A percentile compares a stretch with the other conserved stretches of the same genome.
phyloP scores from a whole-genome alignment of 2,329 filamentous ascomycete species.

The Emergomyces pasteurianus region DNA sequence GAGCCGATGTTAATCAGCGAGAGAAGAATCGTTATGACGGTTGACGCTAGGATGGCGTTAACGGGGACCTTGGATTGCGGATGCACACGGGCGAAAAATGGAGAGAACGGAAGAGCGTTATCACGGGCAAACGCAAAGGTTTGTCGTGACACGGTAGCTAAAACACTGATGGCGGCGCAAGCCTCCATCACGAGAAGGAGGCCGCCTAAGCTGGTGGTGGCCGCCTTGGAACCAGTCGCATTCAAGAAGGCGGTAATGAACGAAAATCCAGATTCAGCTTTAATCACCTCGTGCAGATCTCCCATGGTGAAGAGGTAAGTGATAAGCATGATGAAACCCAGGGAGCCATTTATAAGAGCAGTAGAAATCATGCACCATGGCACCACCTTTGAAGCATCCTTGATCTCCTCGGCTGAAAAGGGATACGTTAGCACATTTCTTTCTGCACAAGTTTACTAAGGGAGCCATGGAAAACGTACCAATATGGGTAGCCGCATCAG shows the following conservation, averaged over 20 bases:
- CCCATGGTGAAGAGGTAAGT: slow-evolving; percentile 29
- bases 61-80: slow-evolving; percentile 14
- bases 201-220: slow-evolving; percentile 16
- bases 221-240: slow-evolving; percentile 18
- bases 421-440: not conserved
- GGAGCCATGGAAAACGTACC: slow-evolving; percentile 7
- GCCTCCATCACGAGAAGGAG: slow-evolving; percentile 21
- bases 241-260: slow-evolving; percentile 25
- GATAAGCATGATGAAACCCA: slow-evolving; percentile 28
- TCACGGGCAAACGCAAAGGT: slow-evolving; percentile 39
- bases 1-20: slow-evolving; percentile 29
- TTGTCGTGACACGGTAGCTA: slow-evolving; percentile 24
- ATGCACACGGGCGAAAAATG: slow-evolving; percentile 29
- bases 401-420: slow-evolving; percentile 27
- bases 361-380: slow-evolving; percentile 27
- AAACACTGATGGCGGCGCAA: slow-evolving; percentile 22
- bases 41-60: slow-evolving; percentile 18
- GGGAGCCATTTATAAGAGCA: slow-evolving; percentile 24
- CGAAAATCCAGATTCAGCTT: slow-evolving; percentile 20
- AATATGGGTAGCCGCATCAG: slow-evolving; percentile 29
- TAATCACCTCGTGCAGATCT: slow-evolving; percentile 18
- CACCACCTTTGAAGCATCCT: slow-evolving; percentile 24
- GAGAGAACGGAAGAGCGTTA: slow-evolving; percentile 40
- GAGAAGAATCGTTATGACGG: slow-evolving; percentile 18
- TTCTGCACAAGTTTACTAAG: not conserved